Conservation (phyloP, 164 flowering plant genomes). For the Liriodendron chinense region DNA sequence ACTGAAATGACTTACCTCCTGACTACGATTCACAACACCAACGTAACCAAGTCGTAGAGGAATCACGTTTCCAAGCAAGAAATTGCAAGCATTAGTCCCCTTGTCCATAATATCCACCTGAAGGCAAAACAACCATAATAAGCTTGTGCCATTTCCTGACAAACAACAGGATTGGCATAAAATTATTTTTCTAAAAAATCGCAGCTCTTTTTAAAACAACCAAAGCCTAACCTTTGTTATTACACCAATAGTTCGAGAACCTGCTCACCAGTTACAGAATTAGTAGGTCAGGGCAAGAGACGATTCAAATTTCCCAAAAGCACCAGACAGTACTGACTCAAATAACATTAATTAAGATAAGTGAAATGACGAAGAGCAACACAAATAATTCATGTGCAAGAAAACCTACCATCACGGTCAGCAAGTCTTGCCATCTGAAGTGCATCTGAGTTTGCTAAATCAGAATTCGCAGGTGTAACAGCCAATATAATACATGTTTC, state of each 20-base stretch:
- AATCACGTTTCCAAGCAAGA: slow-evolving; percentile 57
- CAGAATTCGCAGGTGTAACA: slow-evolving; percentile 57
- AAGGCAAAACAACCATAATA: slow-evolving; percentile 3
- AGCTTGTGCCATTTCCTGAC: not conserved
- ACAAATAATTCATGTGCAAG: not conserved
- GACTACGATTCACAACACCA: slow-evolving; percentile 58
- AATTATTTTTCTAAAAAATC: not conserved
- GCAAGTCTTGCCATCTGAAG: slow-evolving; percentile 50
- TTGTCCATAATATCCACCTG: slow-evolving; percentile 63
- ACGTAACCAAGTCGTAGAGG: slow-evolving; percentile 58
- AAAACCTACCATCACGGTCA: slow-evolving; percentile 47
- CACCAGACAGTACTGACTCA: not conserved
- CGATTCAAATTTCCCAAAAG: not conserved
- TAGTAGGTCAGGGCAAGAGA: slow-evolving; percentile 1
- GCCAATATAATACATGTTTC: slow-evolving; percentile 49
- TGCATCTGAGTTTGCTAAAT: slow-evolving; percentile 56
- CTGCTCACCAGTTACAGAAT: slow-evolving; percentile 22
- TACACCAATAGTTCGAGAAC: slow-evolving; percentile 53
- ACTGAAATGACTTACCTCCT: slow-evolving; percentile 36
- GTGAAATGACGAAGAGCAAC: not conserved
- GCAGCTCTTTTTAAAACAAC: not conserved
- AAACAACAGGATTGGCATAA: not conserved
- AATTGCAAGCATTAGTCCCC: slow-evolving; percentile 51
- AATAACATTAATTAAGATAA: not conserved
- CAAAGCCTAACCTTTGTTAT: slow-evolving; percentile 48